Conservation (phyloP, 164 flowering plant genomes). For the Stephania cephalantha region DNA sequence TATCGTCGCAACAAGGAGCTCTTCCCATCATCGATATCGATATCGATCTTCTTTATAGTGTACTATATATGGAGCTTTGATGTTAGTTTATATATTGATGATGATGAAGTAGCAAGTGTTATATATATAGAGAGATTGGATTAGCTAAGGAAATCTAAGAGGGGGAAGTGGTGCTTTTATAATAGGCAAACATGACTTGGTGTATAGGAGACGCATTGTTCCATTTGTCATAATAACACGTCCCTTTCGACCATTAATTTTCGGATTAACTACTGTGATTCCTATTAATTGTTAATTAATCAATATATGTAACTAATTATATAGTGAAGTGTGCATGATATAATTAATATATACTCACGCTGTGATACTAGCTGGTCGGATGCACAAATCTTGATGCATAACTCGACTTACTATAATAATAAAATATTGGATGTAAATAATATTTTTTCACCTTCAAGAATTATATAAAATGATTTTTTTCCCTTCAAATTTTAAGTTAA, state of each 20-base stretch:
- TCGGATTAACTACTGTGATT: not conserved
- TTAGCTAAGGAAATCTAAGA: not conserved
- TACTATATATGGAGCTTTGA: too few relatives aligned
- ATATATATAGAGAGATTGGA: not conserved
- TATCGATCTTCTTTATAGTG: not conserved
- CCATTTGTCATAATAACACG: not conserved
- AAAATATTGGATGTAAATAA: not conserved
- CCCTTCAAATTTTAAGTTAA: too few relatives aligned
- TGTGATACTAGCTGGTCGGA: too few relatives aligned
- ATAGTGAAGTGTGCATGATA: too few relatives aligned
- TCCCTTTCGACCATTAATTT: not conserved
- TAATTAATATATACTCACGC: too few relatives aligned
- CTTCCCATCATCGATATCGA: slow-evolving; percentile 34
- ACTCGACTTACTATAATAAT: not conserved
- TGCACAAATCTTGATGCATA: too few relatives aligned
- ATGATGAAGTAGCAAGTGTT: not conserved
- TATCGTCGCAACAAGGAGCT: slow-evolving; percentile 33
- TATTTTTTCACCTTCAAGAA: too few relatives aligned
- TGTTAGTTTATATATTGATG: not conserved
- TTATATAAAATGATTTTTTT: too few relatives aligned
- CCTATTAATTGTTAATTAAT: not conserved
- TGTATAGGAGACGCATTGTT: slow-evolving; percentile 18
- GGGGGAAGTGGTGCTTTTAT: slow-evolving; percentile 14
- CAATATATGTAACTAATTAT: too few relatives aligned
- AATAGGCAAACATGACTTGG: slow-evolving; percentile 15